Evolutionary conservation across 2,329 filamentous ascomycete species (phyloP).

Genomic region (Fusarium incarnatum): DNA sequence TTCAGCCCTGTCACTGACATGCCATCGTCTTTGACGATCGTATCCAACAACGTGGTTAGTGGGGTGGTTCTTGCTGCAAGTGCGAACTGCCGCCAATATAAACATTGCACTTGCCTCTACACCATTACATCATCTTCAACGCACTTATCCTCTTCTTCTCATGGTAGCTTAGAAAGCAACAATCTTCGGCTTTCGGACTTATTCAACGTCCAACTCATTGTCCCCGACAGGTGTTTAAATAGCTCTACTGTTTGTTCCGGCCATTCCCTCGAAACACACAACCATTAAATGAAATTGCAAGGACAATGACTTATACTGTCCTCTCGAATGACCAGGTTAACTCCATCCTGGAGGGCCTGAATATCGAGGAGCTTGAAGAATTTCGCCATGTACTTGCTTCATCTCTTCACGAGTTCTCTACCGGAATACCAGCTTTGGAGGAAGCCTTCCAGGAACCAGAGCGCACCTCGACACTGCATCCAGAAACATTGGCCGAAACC

Average conservation of each 20-base stretch:
- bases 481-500: conserved; percentile 66
- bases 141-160: conserved; percentile 7
- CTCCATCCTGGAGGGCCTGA: conserved; percentile 65
- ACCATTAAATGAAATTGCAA: neutral
- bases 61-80: conserved; percentile 37
- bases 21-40: conserved; percentile 18
- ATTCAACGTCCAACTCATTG: neutral
- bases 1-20: conserved; percentile 4
- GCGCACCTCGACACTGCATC: conserved; percentile 61
- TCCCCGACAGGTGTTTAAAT: neutral
- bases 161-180: conserved; percentile 31
- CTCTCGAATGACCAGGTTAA: conserved; percentile 69
- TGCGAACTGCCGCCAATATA: conserved; percentile 8
- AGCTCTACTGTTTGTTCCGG: neutral
- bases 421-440: conserved; percentile 59
- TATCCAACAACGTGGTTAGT: conserved; percentile 31
- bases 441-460: conserved; percentile 67
- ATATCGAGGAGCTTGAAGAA: conserved; percentile 62
- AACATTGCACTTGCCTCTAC: conserved; percentile 8
- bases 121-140: conserved; percentile 42
- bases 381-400: conserved; percentile 62
- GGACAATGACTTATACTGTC: conserved; percentile 67
- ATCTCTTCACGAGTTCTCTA: conserved; percentile 72
- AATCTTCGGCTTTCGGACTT: neutral
- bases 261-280: conserved; percentile 7